Evolutionary conservation across 306 rosid species (phyloP).

Genomic region (Mimosa pudica): DNA sequence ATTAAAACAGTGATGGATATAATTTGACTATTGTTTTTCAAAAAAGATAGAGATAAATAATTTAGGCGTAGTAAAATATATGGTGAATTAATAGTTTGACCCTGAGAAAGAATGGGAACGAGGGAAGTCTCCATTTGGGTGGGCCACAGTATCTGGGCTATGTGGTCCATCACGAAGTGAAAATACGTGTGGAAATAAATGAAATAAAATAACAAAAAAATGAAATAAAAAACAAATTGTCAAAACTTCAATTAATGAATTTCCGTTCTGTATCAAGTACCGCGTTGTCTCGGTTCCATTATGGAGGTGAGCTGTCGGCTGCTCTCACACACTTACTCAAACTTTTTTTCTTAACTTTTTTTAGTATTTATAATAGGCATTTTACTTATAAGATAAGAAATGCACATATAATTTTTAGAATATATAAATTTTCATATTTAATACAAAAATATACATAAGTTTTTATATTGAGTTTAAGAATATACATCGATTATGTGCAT

Average conservation of each 20-base stretch:
- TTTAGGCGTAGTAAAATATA: not conserved
- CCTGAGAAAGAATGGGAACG: not conserved
- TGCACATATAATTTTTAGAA: too few species aligned
- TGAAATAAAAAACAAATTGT: not conserved
- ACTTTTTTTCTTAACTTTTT: too few species aligned
- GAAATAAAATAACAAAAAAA: slow-evolving; percentile 31
- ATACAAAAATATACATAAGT: too few species aligned
- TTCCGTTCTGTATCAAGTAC: not conserved
- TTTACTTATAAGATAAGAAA: too few species aligned
- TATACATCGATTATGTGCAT: too few species aligned
- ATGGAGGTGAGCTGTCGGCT: slow-evolving; percentile 25
- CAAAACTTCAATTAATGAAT: not conserved
- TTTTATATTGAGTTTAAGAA: too few species aligned
- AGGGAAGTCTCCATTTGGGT: not conserved
- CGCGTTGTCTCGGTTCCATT: slow-evolving; percentile 29
- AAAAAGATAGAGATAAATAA: not conserved
- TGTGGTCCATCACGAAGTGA: slow-evolving; percentile 12
- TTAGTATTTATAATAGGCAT: too few species aligned
- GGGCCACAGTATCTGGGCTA: slow-evolving; percentile 29
- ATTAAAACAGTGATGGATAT: too few species aligned
- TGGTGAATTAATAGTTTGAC: not conserved
- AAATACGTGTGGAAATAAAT: not conserved
- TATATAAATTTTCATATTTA: too few species aligned
- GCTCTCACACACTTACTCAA: too few species aligned
- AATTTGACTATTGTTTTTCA: too few species aligned